Evolutionary conservation across 129 eudicot species (phyloP).

Genomic region (Sambucus nigra): DNA sequence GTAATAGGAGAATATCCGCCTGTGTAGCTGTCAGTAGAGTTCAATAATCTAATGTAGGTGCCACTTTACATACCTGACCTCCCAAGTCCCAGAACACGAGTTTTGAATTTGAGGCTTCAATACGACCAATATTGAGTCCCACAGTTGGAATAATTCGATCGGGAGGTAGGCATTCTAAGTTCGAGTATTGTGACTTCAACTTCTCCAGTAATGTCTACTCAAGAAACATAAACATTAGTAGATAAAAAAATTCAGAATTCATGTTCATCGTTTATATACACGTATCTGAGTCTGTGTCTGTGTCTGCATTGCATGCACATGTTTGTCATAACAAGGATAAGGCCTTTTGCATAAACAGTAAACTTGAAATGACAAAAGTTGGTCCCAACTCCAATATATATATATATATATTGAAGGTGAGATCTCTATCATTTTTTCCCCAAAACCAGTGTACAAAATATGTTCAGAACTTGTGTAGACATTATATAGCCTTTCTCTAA

Average conservation of each 20-base stretch:
- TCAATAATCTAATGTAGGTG: constrained; percentile 10
- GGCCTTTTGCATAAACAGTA: no score
- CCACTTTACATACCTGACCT: constrained; percentile 71
- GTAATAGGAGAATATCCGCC: not conserved
- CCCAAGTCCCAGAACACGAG: constrained; percentile 99
- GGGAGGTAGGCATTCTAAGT: constrained; percentile 86
- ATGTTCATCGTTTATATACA: not conserved
- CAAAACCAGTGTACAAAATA: no score
- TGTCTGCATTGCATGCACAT: no score
- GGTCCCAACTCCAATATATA: no score
- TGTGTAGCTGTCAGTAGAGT: not conserved
- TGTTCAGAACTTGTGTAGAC: no score
- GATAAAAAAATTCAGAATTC: not conserved
- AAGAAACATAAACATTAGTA: constrained; percentile 6
- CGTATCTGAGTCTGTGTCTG: no score
- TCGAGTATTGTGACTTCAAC: constrained; percentile 78
- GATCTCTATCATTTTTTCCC: no score
- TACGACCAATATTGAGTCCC: constrained; percentile 95
- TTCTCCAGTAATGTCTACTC: constrained; percentile 86
- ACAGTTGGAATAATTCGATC: constrained; percentile 97
- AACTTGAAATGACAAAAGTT: no score
- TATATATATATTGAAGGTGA: no score
- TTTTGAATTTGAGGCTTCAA: constrained; percentile 78
- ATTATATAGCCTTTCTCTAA: no score
- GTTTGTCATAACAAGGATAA: no score